Evolutionary conservation across 1,139 yeast genomes (phyloP), one percentile per base, ranked within the genome.

Genomic region (Diutina siamensis): DNA sequence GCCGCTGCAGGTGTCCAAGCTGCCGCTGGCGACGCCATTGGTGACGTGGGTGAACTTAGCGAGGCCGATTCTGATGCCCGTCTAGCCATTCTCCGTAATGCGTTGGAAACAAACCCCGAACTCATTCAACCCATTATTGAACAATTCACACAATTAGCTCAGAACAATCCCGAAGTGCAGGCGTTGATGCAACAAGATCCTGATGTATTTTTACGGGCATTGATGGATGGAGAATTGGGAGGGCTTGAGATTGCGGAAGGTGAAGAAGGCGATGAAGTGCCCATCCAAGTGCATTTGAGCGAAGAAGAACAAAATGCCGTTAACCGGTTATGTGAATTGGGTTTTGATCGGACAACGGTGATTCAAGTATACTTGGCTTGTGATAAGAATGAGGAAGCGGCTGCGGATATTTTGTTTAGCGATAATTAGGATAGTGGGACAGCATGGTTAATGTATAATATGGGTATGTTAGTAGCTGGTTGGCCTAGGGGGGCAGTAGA

Each of bases 351-450:
- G 55, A 75, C 81, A 56, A 68, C 84, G 51, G 98, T 85, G 45
- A 78, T 89, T 50, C 97, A 89, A 67, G 95, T 94, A 34, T 94
- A 87, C 67, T 82, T 94, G 74, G 98, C 97, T 44, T 92, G 98
- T 64, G 98, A 94, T 59, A 92, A 89, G 69, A 88, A 92, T 65
- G 98, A 92, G 67, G 97, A 92, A 68, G 76, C 87, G 56, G 88
- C 98, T 42, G 98, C 97, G 36, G 94, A 92, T 65, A 78, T 87
- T 58, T 72, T 92, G 57, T 85, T 83, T 60, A 74, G 80, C 58
- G 74, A 69, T 62, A 63, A 64, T 65, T 68, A 60, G 52, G 35
- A 25, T 22, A 27, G 13, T n/a, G n/a, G 13, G 28, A 25, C 10
- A 25, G 28, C 28, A 25, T 25, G 5, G 28, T 20, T 13, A 20